phyloP scores from a whole-genome alignment of 371 early-diverging fungal genomes.

The Syncephalastrum monosporum region DNA sequence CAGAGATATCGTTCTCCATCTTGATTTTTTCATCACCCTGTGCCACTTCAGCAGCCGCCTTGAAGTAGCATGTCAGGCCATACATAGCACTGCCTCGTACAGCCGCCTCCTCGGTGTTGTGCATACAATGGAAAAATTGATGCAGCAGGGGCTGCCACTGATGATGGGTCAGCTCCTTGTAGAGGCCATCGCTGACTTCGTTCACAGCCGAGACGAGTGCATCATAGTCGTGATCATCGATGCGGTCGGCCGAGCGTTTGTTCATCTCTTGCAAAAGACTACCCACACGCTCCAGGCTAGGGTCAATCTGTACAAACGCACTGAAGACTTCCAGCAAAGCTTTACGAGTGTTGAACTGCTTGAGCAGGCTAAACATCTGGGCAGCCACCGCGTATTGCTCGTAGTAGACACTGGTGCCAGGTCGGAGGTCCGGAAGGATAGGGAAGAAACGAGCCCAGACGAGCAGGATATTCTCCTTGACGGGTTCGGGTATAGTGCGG shows the following conservation, averaged over 20 bases:
- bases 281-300: conserved; percentile 51
- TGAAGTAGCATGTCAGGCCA: conserved; percentile 68
- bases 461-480: conserved; percentile 81
- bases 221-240: conserved; percentile 92
- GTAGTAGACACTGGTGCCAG: conserved; percentile 39
- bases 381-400: conserved; percentile 62
- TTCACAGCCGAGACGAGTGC: conserved; percentile 76
- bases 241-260: conserved; percentile 65
- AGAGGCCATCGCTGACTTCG: conserved; percentile 65
- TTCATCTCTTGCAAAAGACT: conserved; percentile 73
- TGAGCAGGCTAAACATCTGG: conserved; percentile 58
- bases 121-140: conserved; percentile 78
- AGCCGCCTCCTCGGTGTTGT: conserved; percentile 84
- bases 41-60: conserved; percentile 35
- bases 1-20: conserved; percentile 52
- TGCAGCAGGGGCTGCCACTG: conserved; percentile 94
- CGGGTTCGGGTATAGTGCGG: conserved; percentile 71
- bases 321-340: conserved; percentile 64
- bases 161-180: conserved; percentile 53
- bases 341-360: conserved; percentile 56
- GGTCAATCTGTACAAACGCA: conserved; percentile 64
- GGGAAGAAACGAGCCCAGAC: conserved; percentile 73
- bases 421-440: conserved; percentile 53
- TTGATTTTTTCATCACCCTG: conserved; percentile 41
- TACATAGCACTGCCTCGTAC: conserved; percentile 82